Percentiles rank a stretch among this genome's conserved stretches.
phyloP scores from a whole-genome alignment of 2,329 filamentous ascomycete species.

The Atkinsonella texensis region DNA sequence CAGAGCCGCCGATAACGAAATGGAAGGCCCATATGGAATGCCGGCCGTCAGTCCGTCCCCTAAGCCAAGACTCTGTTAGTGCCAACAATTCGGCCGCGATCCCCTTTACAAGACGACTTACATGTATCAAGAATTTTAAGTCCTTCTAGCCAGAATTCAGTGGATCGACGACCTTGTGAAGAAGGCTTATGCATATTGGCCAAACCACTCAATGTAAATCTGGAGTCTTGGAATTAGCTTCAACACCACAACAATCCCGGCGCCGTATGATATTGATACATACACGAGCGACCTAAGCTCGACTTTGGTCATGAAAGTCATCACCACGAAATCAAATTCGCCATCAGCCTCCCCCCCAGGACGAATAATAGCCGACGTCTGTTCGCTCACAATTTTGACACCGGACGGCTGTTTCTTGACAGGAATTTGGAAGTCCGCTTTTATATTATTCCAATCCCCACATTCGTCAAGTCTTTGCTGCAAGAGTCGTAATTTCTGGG shows the following conservation, averaged over 20 bases:
- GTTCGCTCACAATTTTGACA: conserved; percentile 39
- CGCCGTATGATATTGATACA: conserved; percentile 14
- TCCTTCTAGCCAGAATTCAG: conserved; percentile 31
- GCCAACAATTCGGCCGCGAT: background rate
- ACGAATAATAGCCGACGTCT: conserved; percentile 43
- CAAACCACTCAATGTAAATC: conserved; percentile 44
- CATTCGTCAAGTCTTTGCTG: conserved; percentile 50
- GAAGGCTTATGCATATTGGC: conserved; percentile 28
- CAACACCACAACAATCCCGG: conserved; percentile 3
- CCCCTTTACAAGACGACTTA: conserved; percentile 12
- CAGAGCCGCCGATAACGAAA: conserved; percentile 46
- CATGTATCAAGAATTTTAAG: conserved; percentile 36
- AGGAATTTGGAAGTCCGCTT: conserved; percentile 41
- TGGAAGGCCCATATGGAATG: conserved; percentile 26
- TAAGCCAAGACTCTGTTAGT: conserved; percentile 6
- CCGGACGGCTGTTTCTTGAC: conserved; percentile 38
- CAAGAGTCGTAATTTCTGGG: conserved; percentile 48
- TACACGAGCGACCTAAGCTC: conserved; percentile 45
- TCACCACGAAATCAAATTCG: conserved; percentile 41
- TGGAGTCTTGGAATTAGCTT: conserved; percentile 14
- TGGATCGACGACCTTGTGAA: conserved; percentile 20
- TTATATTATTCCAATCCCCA: conserved; percentile 34
- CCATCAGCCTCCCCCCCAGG: conserved; percentile 30
- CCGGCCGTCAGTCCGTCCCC: conserved; percentile 24
- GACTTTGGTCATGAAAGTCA: conserved; percentile 49